Evolutionary conservation across 108 stramenopile genomes (phyloP), one percentile per base, ranked within the genome.

Genomic region (Cylindrotheca fusiformis): DNA sequence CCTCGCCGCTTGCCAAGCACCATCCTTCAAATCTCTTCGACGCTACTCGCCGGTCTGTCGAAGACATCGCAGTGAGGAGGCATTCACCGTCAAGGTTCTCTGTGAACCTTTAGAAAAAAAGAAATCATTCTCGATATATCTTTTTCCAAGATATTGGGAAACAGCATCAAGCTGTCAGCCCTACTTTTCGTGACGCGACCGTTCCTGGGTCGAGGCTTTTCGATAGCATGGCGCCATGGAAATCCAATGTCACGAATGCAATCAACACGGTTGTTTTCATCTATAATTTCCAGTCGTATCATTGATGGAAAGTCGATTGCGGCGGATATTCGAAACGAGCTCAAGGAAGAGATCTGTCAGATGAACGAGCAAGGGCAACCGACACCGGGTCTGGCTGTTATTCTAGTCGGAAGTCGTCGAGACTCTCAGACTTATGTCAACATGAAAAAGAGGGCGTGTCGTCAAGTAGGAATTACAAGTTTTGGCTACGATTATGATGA

Each of bases 371-470:
- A 26, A 19, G 55, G 57, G 8, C 27, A 58, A 18, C 60, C 21
- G 2, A 63, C 53, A 0, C 96, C 96, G 12, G 96, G 96, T 22
- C 76, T 99, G 31, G 98, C 98, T 51, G 97, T 99, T 14, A 89
- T 99, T 28, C 78, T 97, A 60, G 95, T 99, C 1, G 92, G 92
- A 22, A 60, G 68, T 18, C 89, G 98, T 30, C 82, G 78, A 10
- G 98, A 99, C 68, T 95, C 94, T 6, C 92, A 92, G 50, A 95
- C 96, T 32, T 99, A 99, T 61, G 98, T 98, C 33, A 85, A 95
- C 4, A 97, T 97, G 96, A 99, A 99, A 74, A 93, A 93, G 67
- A 96, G 91, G 74, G 98, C 98, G 8, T 96, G 95, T 65, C 85
- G 72, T 6, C 91, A 96, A 60, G 81, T 71, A 12, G 93, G 93